These are phyloP conservation scores for Takakia lepidozioides DNA, from an alignment of 225 moss, liverwort and hornwort genomes.

Conservation along the genomic window DNA sequence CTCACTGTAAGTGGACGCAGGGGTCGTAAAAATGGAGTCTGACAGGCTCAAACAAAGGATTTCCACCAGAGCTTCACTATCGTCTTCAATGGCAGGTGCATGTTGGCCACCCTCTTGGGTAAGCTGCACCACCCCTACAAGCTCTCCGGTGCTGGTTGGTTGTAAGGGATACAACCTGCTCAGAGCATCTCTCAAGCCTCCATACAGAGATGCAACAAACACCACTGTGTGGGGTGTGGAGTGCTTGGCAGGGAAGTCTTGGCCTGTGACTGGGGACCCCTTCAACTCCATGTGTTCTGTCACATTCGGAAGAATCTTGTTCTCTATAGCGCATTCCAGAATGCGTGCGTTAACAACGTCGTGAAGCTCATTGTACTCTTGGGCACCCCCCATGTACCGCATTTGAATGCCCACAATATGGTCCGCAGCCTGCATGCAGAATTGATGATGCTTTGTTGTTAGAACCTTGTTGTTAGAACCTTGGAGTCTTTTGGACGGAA, in stretches of 20 bases:
- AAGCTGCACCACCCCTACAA: slow-evolving; percentile 9
- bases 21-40: slow-evolving; percentile 10
- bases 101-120: slow-evolving; percentile 13
- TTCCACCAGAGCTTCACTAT: slow-evolving; percentile 13
- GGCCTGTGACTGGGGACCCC: too few species aligned
- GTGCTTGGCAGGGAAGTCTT: too few species aligned
- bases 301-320: slow-evolving; percentile 5
- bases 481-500: neutral
- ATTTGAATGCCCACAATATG: slow-evolving; percentile 13
- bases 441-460: too few species aligned
- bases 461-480: neutral
- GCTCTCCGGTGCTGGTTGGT: slow-evolving; percentile 6
- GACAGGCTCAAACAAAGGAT: slow-evolving; percentile 14
- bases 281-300: too few species aligned
- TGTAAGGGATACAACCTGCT: slow-evolving; percentile 1
- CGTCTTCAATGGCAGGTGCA: slow-evolving; percentile 6
- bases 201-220: slow-evolving; percentile 16
- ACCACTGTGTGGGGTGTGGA: slow-evolving; percentile 5
- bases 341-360: slow-evolving; percentile 7
- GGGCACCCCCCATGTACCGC: slow-evolving; percentile 13
- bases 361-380: slow-evolving; percentile 9
- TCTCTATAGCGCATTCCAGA: slow-evolving; percentile 5
- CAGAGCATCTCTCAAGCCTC: slow-evolving; percentile 8
- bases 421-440: slow-evolving; percentile 7
- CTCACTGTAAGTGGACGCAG: slow-evolving; percentile 19